Base-by-base conservation (phyloP, 2,329 filamentous ascomycete genomes). In the Tolypocladium album region DNA sequence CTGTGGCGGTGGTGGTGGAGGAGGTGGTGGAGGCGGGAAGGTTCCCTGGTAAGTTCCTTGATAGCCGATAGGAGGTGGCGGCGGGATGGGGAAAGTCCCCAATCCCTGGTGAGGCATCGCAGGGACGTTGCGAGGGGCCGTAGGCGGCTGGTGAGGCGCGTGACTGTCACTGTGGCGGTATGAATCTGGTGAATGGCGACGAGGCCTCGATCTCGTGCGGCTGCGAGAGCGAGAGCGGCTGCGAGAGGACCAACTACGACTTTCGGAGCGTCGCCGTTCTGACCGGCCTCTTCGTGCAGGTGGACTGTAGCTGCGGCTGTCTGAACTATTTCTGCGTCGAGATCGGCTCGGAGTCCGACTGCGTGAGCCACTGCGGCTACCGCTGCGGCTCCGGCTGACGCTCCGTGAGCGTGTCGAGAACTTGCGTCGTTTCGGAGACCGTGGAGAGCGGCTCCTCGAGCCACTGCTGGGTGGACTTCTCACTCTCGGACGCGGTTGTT, bases 31-130 rank as follows among this genome's bases (percentile, higher is more conserved):
- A 1, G 69, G 71, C 7, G 76, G 76, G 76, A 78, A 79, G 12
- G 71, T 70, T 3, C 76, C 76, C 55, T 72, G 70, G 58, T 75
- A 79, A 13, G 72, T 70, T 2, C 76, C 76, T 56, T 72, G 70
- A 58, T 75, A 78, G 6, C 74, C 74, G 17, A 65, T 64, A 12
- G 75, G 74, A 0, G 71, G 60, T 38, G 60, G 57, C 15, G 56
- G 60, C 7, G 59, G 59, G 12, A 55, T 50, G 17, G 59, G 38
- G 36, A 58, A 56, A 39, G 27, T 36, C 20, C 40, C 59, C 6
- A 38, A 17, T 8, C 31, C 47, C 6, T 42, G 40, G 13, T 31
- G 38, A 40, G 60, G 60, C 57, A 47, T 38, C 20, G 34, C 6
- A 36, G 36, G 34, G 31, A 56, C 36, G 31, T 20, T 50, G 52